A percentile compares a stretch with the other conserved stretches of the same genome.
Conservation (phyloP, 495 filamentous ascomycete species). For the Podospora pseudocomata region DNA sequence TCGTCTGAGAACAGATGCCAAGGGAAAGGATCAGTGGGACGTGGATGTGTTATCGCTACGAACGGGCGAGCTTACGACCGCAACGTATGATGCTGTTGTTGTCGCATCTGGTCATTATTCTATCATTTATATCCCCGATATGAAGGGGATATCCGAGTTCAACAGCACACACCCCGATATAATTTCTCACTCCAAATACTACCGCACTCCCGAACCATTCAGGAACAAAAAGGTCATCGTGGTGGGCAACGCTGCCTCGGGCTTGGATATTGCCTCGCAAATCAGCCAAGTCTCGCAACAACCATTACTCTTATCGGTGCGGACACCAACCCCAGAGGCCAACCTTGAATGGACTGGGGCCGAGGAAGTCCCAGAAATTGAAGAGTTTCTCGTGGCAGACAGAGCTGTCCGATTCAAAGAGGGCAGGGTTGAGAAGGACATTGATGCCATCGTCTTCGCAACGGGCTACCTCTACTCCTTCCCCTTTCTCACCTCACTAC, state of each 20-base stretch:
- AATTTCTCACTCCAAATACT: constrained; percentile 81
- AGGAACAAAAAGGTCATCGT: constrained; percentile 56
- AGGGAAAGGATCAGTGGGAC: constrained; percentile 41
- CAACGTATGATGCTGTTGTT: constrained; percentile 72
- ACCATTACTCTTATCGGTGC: constrained; percentile 44
- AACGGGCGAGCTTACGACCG: constrained; percentile 37
- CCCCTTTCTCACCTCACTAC: constrained; percentile 61
- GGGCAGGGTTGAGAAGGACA: constrained; percentile 50
- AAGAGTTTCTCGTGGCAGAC: constrained; percentile 37
- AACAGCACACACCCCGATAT: constrained; percentile 56
- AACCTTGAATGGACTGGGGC: constrained; percentile 31
- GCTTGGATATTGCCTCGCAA: constrained; percentile 74
- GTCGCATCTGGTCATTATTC: constrained; percentile 82
- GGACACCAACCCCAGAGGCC: constrained; percentile 30
- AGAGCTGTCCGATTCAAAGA: constrained; percentile 35
- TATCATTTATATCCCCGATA: constrained; percentile 65
- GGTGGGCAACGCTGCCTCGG: constrained; percentile 75
- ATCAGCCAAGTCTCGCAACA: constrained; percentile 50
- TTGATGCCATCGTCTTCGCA: constrained; percentile 68
- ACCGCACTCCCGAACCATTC: constrained; percentile 59
- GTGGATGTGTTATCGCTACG: constrained; percentile 52
- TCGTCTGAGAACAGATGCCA: constrained; percentile 20
- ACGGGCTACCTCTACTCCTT: constrained; percentile 72
- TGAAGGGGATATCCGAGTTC: constrained; percentile 41
- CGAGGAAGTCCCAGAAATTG: constrained; percentile 42